Percentiles rank a stretch among this genome's conserved stretches.
phyloP scores from a whole-genome alignment of 805 yeast species.

The Candida hungchunana region DNA sequence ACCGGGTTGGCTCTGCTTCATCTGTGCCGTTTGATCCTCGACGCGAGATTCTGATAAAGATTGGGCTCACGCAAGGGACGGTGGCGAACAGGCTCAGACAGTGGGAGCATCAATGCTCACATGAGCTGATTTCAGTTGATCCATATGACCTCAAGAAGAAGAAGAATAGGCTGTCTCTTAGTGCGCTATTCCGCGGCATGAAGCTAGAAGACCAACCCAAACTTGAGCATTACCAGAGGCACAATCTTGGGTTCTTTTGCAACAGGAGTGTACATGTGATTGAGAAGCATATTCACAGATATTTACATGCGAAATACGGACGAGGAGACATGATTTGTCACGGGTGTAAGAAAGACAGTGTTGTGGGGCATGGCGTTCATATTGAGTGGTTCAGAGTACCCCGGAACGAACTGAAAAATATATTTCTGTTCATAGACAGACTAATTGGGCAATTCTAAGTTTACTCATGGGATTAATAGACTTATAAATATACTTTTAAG shows the following conservation, averaged over 20 bases:
- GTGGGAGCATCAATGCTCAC: constrained; percentile 26
- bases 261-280: constrained; percentile 7
- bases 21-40: constrained; percentile 21
- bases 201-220: constrained; percentile 1
- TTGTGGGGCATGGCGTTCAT: constrained; percentile 17
- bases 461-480: not conserved
- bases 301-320: constrained; percentile 15
- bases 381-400: constrained; percentile 26
- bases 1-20: constrained; percentile 1
- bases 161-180: constrained; percentile 5
- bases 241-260: constrained; percentile 18
- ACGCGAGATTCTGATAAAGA: constrained; percentile 20
- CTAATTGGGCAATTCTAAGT: constrained; percentile 3
- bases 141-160: constrained; percentile 11
- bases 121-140: constrained; percentile 13
- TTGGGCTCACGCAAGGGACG: constrained; percentile 23
- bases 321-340: constrained; percentile 24
- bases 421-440: constrained; percentile 17
- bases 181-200: constrained; percentile 6
- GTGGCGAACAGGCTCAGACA: constrained; percentile 20
- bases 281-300: constrained; percentile 22
- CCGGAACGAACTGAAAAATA: constrained; percentile 10
- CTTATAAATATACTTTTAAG: not conserved
- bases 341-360: constrained; percentile 17
- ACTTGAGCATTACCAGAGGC: constrained; percentile 5